Conservation (phyloP, 371 early-diverging fungal genomes). For the Mortierella sp. region DNA sequence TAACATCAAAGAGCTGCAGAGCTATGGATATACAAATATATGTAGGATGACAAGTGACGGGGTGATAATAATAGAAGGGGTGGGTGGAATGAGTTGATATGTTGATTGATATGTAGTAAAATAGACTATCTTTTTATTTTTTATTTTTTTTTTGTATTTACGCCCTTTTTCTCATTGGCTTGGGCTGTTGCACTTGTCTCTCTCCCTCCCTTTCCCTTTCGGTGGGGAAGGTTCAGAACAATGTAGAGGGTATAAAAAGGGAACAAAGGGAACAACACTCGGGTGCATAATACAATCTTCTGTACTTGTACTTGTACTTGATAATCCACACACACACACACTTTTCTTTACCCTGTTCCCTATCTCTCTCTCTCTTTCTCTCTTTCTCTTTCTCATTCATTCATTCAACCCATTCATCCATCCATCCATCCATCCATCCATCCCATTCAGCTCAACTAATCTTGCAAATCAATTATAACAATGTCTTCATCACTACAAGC, state of each 20-base stretch:
- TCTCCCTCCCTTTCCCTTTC: too few species aligned
- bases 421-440: neutral
- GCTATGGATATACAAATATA: too few species aligned
- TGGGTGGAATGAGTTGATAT: too few species aligned
- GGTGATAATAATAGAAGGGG: too few species aligned
- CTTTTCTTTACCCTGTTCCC: neutral
- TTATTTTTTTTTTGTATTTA: too few species aligned
- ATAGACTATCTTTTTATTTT: too few species aligned
- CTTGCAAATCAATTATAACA: neutral
- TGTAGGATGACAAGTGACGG: too few species aligned
- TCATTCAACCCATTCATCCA: neutral
- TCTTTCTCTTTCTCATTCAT: neutral
- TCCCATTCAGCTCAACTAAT: neutral
- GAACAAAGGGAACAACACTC: constrained; percentile 13
- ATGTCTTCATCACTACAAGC: constrained; percentile 37
- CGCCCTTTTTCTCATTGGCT: too few species aligned
- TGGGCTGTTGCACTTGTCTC: too few species aligned
- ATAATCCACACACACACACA: neutral
- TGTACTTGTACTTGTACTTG: neutral
- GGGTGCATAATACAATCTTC: neutral
- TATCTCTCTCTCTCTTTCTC: neutral
- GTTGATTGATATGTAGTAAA: too few species aligned
- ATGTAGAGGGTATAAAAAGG: constrained; percentile 3
- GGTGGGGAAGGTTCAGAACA: too few species aligned
- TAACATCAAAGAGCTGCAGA: too few species aligned